Percentiles rank a stretch among this genome's conserved stretches.
These are phyloP conservation scores for Coemansia brasiliensis DNA, from an alignment of 192 early-diverging fungal genomes.

Conservation along the genomic window DNA sequence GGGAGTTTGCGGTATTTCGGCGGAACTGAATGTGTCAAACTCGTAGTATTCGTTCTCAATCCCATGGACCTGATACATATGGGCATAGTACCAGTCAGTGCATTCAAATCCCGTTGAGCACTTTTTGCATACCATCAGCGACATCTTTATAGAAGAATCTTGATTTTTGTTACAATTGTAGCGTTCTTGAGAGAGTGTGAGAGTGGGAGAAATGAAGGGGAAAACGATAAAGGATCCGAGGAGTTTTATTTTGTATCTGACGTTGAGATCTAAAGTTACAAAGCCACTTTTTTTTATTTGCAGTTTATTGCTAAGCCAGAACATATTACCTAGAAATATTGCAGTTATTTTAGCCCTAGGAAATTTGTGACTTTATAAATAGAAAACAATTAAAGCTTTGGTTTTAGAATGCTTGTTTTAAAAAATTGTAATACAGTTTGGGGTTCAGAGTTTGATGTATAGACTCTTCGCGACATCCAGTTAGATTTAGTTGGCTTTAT, in stretches of 20 bases:
- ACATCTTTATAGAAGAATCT: conserved; percentile 10
- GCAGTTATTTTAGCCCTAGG: too few relatives aligned
- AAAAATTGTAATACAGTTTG: too few relatives aligned
- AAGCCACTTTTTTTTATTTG: too few relatives aligned
- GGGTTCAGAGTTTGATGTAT: too few relatives aligned
- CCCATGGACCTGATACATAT: conserved; percentile 42
- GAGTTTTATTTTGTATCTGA: too few relatives aligned
- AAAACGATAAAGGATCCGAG: neutral
- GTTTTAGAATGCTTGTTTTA: too few relatives aligned
- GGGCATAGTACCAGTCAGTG: conserved; percentile 46
- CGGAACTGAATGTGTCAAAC: neutral
- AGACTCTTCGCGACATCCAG: too few relatives aligned
- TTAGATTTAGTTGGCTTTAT: too few relatives aligned
- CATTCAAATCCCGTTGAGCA: conserved; percentile 47
- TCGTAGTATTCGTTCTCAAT: conserved; percentile 9
- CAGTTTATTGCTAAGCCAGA: neutral
- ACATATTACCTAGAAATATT: neutral
- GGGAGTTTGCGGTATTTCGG: neutral
- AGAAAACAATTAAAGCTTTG: too few relatives aligned
- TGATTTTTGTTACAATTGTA: neutral
- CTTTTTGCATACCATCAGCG: conserved; percentile 28
- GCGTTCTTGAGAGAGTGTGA: neutral
- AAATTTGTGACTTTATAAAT: too few relatives aligned
- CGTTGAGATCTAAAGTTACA: too few relatives aligned
- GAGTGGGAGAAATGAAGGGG: neutral